A percentile compares a stretch with the other conserved stretches of the same genome.
Evolutionary conservation across 768 basidiomycete genomes (phyloP).

Genomic region (Suillus subaureus): DNA sequence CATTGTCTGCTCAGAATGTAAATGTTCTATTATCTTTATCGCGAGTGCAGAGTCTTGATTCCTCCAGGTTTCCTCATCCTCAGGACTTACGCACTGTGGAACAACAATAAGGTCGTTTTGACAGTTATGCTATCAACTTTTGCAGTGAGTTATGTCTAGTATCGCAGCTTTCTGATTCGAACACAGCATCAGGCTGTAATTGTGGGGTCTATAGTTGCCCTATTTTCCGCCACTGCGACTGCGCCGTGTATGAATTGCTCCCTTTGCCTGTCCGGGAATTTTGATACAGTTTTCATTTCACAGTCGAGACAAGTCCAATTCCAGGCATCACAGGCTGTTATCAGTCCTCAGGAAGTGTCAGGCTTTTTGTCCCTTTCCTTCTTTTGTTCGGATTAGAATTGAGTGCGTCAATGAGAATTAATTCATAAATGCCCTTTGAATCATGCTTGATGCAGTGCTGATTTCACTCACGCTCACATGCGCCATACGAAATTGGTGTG

Average conservation of each 20-base stretch:
- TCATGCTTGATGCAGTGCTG: conserved; percentile 1
- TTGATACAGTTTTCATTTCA: background rate
- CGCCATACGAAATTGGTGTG: conserved; percentile 3
- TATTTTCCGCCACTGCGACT: background rate
- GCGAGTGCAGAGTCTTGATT: background rate
- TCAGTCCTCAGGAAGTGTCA: background rate
- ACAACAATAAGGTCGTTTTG: conserved; percentile 1
- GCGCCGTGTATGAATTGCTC: background rate
- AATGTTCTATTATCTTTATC: background rate
- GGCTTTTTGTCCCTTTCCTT: conserved; percentile 8
- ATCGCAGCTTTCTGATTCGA: background rate
- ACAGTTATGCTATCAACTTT: background rate
- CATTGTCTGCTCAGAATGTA: conserved; percentile 9
- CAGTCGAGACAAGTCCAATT: background rate
- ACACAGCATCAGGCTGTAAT: background rate
- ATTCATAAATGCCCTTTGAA: background rate
- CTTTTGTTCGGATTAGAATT: conserved; percentile 11
- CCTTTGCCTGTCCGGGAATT: background rate
- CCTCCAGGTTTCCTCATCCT: conserved; percentile 10
- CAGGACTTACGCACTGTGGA: conserved; percentile 9
- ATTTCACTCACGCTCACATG: conserved; percentile 6
- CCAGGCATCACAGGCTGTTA: background rate
- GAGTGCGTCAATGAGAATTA: background rate
- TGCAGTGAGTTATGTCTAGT: conserved; percentile 5
- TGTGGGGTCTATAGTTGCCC: background rate